These are phyloP conservation scores for Colletotrichum spinosum DNA, from an alignment of 2,329 filamentous ascomycete species.

Conservation along the genomic window DNA sequence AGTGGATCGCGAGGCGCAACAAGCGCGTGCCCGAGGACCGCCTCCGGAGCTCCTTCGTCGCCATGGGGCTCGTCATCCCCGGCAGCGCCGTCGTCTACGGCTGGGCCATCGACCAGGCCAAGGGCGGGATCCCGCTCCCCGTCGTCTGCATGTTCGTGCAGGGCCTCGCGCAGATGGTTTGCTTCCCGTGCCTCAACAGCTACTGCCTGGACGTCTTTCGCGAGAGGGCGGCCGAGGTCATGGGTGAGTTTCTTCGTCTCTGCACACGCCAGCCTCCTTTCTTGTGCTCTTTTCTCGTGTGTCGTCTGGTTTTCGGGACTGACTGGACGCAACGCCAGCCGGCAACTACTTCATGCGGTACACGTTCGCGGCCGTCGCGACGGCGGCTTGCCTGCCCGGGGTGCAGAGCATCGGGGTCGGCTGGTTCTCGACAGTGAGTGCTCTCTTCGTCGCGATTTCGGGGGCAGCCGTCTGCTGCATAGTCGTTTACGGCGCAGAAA, in stretches of 20 bases:
- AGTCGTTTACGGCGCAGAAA: constrained; percentile 26
- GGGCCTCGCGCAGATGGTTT: constrained; percentile 76
- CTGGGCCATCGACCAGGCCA: constrained; percentile 56
- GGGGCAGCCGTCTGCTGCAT: constrained; percentile 28
- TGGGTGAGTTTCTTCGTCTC: constrained; percentile 8
- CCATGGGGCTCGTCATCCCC: constrained; percentile 71
- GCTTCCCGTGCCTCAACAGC: constrained; percentile 76
- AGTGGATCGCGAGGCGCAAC: constrained; percentile 65
- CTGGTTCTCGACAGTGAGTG: constrained; percentile 80
- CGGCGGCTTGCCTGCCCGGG: constrained; percentile 78
- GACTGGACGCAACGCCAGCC: constrained; percentile 50
- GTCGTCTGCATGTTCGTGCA: constrained; percentile 77
- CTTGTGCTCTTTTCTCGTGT: too few species aligned
- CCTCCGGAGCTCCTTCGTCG: constrained; percentile 69
- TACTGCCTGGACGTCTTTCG: constrained; percentile 47
- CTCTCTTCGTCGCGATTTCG: constrained; percentile 27
- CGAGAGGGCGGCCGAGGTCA: constrained; percentile 33
- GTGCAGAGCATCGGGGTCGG: constrained; percentile 80
- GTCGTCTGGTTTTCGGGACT: background rate
- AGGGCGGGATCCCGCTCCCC: constrained; percentile 61
- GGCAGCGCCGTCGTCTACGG: constrained; percentile 77
- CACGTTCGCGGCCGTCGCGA: constrained; percentile 77
- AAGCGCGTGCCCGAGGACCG: constrained; percentile 78
- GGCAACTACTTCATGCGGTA: constrained; percentile 86
- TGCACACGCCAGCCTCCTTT: too few species aligned